phyloP scores from a whole-genome alignment of 768 basidiomycete species.

The Steccherinum ochraceum region DNA sequence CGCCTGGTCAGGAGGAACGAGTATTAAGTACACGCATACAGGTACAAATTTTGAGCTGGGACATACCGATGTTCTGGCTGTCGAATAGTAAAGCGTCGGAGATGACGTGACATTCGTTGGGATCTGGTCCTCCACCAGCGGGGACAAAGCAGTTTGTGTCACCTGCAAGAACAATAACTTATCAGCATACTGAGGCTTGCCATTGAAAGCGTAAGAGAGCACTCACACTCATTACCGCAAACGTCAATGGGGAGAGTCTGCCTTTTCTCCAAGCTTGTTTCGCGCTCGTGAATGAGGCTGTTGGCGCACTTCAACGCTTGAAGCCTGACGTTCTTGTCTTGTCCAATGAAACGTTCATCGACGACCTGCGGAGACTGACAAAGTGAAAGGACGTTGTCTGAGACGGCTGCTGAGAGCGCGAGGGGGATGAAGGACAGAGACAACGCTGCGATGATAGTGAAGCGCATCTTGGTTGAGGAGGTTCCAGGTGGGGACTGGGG shows the following conservation, averaged over 20 bases:
- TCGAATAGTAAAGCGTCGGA: conserved; percentile 42
- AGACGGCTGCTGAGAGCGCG: too few species aligned
- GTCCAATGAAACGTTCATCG: conserved; percentile 30
- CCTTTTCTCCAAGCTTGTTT: conserved; percentile 15
- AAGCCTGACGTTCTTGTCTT: conserved; percentile 36
- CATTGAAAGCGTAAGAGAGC: not conserved
- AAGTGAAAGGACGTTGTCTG: too few species aligned
- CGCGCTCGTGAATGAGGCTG: not conserved
- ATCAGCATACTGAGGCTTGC: not conserved
- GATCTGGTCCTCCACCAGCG: conserved; percentile 40
- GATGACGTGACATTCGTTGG: conserved; percentile 42
- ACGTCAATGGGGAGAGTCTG: conserved; percentile 29
- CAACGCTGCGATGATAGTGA: too few species aligned
- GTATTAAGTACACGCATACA: not conserved
- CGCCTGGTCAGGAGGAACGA: too few species aligned
- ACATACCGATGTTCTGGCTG: conserved; percentile 38
- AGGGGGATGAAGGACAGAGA: too few species aligned
- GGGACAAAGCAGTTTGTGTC: conserved; percentile 40
- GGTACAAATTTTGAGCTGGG: not conserved
- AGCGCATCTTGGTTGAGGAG: too few species aligned
- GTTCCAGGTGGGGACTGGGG: too few species aligned
- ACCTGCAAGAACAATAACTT: conserved; percentile 7
- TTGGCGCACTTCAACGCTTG: conserved; percentile 26
- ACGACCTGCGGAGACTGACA: not conserved
- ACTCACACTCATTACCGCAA: conserved; percentile 35